phyloP scores from a whole-genome alignment of 1,284 basidiomycete species.

The Mixia osmundae region DNA sequence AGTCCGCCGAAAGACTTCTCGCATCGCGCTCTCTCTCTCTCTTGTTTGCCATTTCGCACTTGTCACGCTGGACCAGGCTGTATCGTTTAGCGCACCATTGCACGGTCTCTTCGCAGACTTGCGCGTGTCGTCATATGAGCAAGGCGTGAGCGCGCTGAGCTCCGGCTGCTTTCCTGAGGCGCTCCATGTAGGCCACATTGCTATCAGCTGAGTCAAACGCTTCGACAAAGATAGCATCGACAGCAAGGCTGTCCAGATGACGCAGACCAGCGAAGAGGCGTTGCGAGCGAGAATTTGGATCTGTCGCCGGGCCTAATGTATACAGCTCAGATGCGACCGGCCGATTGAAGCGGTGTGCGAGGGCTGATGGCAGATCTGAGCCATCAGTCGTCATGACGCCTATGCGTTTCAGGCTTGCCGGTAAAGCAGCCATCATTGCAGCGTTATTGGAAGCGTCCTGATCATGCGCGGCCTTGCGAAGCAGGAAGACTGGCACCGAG shows the following conservation, averaged over 20 bases:
- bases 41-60: too few species aligned
- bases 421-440: neutral
- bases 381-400: neutral
- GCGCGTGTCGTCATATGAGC: too few species aligned
- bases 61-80: too few species aligned
- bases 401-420: neutral
- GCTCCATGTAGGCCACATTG: too few species aligned
- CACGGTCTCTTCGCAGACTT: too few species aligned
- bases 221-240: slow-evolving; percentile 70
- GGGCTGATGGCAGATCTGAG: slow-evolving; percentile 2
- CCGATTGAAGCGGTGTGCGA: slow-evolving; percentile 1
- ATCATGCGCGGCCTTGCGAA: too few species aligned
- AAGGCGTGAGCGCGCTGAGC: too few species aligned
- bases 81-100: too few species aligned
- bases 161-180: too few species aligned
- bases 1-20: too few species aligned
- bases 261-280: slow-evolving; percentile 72
- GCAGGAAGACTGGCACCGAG: slow-evolving; percentile 53
- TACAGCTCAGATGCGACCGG: slow-evolving; percentile 10
- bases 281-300: slow-evolving; percentile 48
- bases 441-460: neutral
- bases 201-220: too few species aligned
- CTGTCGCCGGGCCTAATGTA: slow-evolving; percentile 36
- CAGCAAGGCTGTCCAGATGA: slow-evolving; percentile 36
- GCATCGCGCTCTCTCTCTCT: too few species aligned